Conservation (phyloP, 495 filamentous ascomycete genomes). For the Penicillium verhagenii region DNA sequence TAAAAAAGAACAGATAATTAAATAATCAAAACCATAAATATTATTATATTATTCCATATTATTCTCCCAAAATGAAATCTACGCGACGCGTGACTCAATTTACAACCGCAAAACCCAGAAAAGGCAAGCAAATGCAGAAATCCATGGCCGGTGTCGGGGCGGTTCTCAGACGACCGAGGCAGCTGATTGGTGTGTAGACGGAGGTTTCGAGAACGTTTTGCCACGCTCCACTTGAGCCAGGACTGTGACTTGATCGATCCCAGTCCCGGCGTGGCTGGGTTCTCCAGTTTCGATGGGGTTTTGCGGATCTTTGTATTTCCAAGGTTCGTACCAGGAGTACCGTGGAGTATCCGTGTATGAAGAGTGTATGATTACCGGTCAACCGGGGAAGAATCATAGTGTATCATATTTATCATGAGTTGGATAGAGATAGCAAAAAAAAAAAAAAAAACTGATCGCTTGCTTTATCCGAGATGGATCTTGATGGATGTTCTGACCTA, state of each 20-base stretch:
- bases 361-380: conserved; percentile 8
- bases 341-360: too few relatives aligned
- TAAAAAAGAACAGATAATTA: background rate
- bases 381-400: background rate
- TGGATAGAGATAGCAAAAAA: background rate
- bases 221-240: conserved; percentile 33
- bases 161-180: conserved; percentile 10
- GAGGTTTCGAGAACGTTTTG: conserved; percentile 37
- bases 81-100: conserved; percentile 1
- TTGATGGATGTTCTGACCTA: background rate
- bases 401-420: too few relatives aligned
- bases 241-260: conserved; percentile 11
- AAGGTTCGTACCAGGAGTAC: background rate
- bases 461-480: background rate
- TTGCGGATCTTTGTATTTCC: conserved; percentile 16
- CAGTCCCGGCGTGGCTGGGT: conserved; percentile 16
- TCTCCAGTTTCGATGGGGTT: conserved; percentile 10
- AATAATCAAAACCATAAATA: background rate
- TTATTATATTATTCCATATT: too few relatives aligned
- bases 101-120: conserved; percentile 1
- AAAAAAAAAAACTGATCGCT: too few relatives aligned
- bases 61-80: background rate
- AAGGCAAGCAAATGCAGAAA: too few relatives aligned
- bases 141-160: conserved; percentile 37
- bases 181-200: conserved; percentile 15